Conservation (phyloP, 345 rosid genomes). For the Anacardium occidentale region DNA sequence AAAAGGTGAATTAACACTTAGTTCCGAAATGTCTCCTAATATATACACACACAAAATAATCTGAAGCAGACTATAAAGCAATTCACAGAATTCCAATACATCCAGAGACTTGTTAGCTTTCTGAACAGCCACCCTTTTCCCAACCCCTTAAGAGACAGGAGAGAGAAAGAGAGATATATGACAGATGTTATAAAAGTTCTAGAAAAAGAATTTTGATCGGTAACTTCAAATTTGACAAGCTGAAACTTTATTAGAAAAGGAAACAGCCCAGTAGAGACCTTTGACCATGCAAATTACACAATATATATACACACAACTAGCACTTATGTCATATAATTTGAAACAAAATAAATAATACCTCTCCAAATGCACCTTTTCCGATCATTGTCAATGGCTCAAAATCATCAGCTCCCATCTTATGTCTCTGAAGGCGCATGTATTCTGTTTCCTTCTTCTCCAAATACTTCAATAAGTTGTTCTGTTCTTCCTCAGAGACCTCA, state of each 20-base stretch:
- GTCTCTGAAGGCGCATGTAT: constrained; percentile 95
- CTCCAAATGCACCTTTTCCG: constrained; percentile 99
- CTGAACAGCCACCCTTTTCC: neutral
- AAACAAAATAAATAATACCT: constrained; percentile 47
- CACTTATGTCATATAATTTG: neutral
- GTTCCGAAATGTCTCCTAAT: neutral
- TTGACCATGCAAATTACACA: neutral
- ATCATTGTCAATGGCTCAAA: constrained; percentile 98
- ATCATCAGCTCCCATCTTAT: constrained; percentile 98
- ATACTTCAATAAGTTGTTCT: constrained; percentile 71
- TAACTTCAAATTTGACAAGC: neutral
- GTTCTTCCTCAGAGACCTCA: constrained; percentile 95
- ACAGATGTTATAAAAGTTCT: neutral
- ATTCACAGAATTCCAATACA: neutral
- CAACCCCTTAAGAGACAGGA: neutral
- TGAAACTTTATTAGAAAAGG: neutral
- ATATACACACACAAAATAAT: neutral
- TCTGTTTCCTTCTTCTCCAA: constrained; percentile 96
- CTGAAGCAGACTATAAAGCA: neutral
- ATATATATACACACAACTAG: neutral
- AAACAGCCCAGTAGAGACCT: neutral
- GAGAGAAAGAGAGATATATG: neutral
- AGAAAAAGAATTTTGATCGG: constrained; percentile 4
- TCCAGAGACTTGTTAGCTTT: neutral
- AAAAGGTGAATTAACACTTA: neutral